Conservation (phyloP, 2,329 filamentous ascomycete species). For the Cladosporium oxysporum region DNA sequence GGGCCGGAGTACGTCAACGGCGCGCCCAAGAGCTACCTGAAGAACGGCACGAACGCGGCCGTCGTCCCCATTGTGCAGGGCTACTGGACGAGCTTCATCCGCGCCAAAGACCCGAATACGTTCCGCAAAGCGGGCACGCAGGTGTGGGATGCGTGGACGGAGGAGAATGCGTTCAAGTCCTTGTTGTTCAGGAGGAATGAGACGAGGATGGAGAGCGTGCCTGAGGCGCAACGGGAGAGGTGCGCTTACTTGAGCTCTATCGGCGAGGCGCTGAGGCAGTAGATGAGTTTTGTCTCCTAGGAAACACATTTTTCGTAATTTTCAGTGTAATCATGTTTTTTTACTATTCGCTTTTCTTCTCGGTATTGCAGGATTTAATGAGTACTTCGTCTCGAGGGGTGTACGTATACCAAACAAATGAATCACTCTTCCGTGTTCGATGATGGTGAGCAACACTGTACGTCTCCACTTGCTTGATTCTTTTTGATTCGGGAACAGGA, state of each 20-base stretch:
- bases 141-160: slow-evolving; percentile 48
- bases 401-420: background rate
- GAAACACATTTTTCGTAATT: background rate
- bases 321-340: background rate
- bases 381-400: background rate
- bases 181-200: slow-evolving; percentile 43
- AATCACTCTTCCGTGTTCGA: background rate
- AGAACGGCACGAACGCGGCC: slow-evolving; percentile 53
- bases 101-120: slow-evolving; percentile 65
- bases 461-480: background rate
- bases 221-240: slow-evolving; percentile 40
- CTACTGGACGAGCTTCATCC: slow-evolving; percentile 76
- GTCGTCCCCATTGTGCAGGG: slow-evolving; percentile 65
- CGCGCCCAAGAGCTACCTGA: slow-evolving; percentile 58
- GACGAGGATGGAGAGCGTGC: slow-evolving; percentile 44
- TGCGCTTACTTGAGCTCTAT: slow-evolving; percentile 55
- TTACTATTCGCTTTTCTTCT: background rate
- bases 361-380: background rate
- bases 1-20: slow-evolving; percentile 59
- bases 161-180: slow-evolving; percentile 31
- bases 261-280: slow-evolving; percentile 52
- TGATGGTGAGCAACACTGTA: background rate
- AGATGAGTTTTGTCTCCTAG: background rate
- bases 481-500: background rate
- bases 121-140: slow-evolving; percentile 50